Percentiles rank a stretch among this genome's conserved stretches.
Evolutionary conservation across 805 yeast genomes (phyloP).

Genomic region (Komagataella kurtzmanii): DNA sequence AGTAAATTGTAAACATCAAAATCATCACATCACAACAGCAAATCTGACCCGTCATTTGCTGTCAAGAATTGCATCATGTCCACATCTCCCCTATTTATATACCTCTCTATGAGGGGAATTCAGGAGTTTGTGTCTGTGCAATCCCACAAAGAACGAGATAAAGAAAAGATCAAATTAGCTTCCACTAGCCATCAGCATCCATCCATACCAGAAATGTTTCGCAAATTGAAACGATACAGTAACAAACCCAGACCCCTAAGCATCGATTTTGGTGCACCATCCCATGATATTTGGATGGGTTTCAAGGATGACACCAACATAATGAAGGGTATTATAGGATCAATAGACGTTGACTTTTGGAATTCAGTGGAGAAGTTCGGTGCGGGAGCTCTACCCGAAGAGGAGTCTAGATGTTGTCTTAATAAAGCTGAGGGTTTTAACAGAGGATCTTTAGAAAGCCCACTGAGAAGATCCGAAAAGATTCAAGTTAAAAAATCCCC

Average conservation of each 20-base stretch:
- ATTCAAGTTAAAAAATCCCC: not conserved
- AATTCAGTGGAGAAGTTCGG: not conserved
- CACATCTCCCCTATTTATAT: not conserved
- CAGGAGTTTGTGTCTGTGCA: not conserved
- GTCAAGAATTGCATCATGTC: not conserved
- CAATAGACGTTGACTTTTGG: not conserved
- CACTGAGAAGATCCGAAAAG: not conserved
- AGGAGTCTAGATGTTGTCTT: not conserved
- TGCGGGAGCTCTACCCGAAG: not conserved
- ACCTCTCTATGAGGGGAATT: not conserved
- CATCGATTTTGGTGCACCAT: not conserved
- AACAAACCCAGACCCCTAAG: not conserved
- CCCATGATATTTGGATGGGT: constrained; percentile 27
- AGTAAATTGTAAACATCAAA: not conserved
- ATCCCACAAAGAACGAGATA: not conserved
- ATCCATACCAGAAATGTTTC: not conserved
- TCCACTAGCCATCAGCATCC: not conserved
- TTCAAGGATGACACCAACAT: constrained; percentile 81
- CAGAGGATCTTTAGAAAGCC: not conserved
- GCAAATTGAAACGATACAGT: not conserved
- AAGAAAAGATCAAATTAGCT: not conserved
- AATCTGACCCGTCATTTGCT: not conserved
- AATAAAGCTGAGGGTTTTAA: not conserved
- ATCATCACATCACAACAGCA: not conserved
- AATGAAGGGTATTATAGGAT: constrained; percentile 48